These are phyloP conservation scores for Fonsecaea pedrosoi DNA, from an alignment of 2,329 filamentous ascomycete species.

Conservation along the genomic window DNA sequence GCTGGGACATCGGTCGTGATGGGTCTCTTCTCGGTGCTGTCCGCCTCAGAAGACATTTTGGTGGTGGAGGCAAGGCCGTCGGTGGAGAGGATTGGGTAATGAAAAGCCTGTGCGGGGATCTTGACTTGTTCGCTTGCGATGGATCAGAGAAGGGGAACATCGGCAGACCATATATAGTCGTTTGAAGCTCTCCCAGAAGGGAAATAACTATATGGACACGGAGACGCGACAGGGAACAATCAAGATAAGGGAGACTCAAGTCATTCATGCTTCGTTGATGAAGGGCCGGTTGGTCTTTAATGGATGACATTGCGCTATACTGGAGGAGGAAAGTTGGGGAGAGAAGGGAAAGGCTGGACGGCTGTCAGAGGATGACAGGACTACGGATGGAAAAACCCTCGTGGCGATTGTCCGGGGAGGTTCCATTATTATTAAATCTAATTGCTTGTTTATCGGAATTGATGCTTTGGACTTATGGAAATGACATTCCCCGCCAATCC, in stretches of 20 bases:
- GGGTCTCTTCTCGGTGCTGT: neutral
- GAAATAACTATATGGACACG: neutral
- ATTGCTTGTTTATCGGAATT: neutral
- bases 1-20: neutral
- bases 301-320: neutral
- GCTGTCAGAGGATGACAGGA: neutral
- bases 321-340: slow-evolving; percentile 16
- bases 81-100: slow-evolving; percentile 10
- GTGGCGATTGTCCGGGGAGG: neutral
- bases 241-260: neutral
- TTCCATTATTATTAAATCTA: too few relatives aligned
- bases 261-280: neutral
- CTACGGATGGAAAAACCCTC: neutral
- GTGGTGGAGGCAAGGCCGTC: neutral
- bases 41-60: slow-evolving; percentile 4
- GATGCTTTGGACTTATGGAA: too few relatives aligned
- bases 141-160: neutral
- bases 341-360: slow-evolving; percentile 3
- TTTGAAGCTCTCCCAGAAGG: neutral
- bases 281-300: too few relatives aligned
- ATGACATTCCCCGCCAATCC: neutral
- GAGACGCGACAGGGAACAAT: neutral
- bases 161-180: slow-evolving; percentile 4
- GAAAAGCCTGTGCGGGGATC: neutral
- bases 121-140: neutral